Evolutionary conservation across 164 flowering plant genomes (phyloP), one percentile per base, ranked within the genome.

Genomic region (Aristolochia contorta): DNA sequence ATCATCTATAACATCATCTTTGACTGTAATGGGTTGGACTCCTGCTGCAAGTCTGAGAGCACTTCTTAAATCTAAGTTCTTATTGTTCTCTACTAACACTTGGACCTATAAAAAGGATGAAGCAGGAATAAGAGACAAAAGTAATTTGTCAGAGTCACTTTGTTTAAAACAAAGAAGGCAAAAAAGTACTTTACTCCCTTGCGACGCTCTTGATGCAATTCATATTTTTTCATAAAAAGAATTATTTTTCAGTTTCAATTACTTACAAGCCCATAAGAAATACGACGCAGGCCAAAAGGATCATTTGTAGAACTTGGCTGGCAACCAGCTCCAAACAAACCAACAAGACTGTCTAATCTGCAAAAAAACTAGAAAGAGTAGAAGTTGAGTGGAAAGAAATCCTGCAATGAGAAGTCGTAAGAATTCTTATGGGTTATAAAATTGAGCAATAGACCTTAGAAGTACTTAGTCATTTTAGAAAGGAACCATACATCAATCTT

Each of bases 311-410:
- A 87, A 76, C 78, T 84, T 65, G 97, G 89, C 60, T 86, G 97
- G 74, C 96, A 89, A 56, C 98, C 97, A 69, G 82, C 96, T 74
- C 83, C 84, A 78, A 87, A 89, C 67, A 92, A 69, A 60, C 98
- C 98, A 69, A 87, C 82, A 64, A 92, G 93, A 79, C 91, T 87
- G 73, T 92, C 98, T 60, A 92, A 71, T 74, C 98, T 92, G 91
- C 78, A 81, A 46, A 51, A 60, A 6, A 21, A 43, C 53, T 14
- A 63, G n/a, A 43, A 61, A 32, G 18, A 49, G 16, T 49, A 56
- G 16, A 56, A 33, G 45, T 32, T 27, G 30, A 27, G 5, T 27
- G 30, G 30, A 27, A 2, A 27, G 30, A 27, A 27, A 5, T 27
- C 30, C 30, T n/a, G 5, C 30, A 27, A 27, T n/a, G n/a, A n/a